Percentiles rank a stretch among this genome's conserved stretches.
Conservation (phyloP, 2,329 filamentous ascomycete species). For the Cladophialophora chaetospira region DNA sequence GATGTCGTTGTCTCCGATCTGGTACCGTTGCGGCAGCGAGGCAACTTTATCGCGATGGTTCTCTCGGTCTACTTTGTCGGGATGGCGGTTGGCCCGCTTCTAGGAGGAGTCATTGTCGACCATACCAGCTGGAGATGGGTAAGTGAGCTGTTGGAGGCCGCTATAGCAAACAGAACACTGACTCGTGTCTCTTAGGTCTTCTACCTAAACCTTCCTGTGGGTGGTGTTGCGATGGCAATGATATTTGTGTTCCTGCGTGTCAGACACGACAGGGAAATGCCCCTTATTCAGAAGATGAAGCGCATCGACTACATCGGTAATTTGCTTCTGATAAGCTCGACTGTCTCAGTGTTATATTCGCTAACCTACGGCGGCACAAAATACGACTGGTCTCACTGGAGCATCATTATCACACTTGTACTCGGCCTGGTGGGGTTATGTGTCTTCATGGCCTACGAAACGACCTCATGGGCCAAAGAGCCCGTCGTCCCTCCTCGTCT, state of each 20-base stretch:
- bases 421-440: constrained; percentile 39
- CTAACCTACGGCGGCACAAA: constrained; percentile 47
- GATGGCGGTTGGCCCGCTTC: constrained; percentile 50
- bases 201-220: constrained; percentile 46
- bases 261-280: constrained; percentile 20
- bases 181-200: too few relatives aligned
- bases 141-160: too few relatives aligned
- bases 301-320: constrained; percentile 48
- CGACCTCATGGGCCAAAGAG: constrained; percentile 31
- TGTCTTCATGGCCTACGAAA: constrained; percentile 41
- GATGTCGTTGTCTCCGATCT: constrained; percentile 55
- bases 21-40: constrained; percentile 33
- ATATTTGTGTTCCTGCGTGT: constrained; percentile 39
- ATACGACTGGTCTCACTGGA: constrained; percentile 43
- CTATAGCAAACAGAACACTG: too few relatives aligned
- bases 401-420: constrained; percentile 44
- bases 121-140: constrained; percentile 3
- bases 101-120: constrained; percentile 29
- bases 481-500: constrained; percentile 48
- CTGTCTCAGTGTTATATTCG: constrained; percentile 44
- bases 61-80: constrained; percentile 40
- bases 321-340: constrained; percentile 41
- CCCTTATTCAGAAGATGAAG: constrained; percentile 36
- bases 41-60: constrained; percentile 36
- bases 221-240: constrained; percentile 29